Percentiles rank a stretch among this genome's conserved stretches.
phyloP scores from a whole-genome alignment of 768 basidiomycete genomes.

The Boletus tylopilopsis region DNA sequence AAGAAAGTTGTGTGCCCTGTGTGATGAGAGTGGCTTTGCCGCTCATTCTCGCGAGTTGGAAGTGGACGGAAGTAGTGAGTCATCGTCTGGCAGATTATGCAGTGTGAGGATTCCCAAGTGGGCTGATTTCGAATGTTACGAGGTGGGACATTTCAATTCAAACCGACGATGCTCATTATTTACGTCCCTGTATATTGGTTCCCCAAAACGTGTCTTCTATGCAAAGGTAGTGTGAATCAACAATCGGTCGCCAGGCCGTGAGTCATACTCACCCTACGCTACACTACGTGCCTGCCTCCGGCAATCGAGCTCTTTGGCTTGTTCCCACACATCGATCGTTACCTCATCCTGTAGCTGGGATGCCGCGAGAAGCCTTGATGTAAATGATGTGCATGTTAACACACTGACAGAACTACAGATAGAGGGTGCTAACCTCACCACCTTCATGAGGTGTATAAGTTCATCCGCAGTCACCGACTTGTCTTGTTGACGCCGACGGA shows the following conservation, averaged over 20 bases:
- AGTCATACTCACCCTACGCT: conserved; percentile 8
- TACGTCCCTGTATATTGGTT: background rate
- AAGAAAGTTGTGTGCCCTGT: conserved; percentile 20
- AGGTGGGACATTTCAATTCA: conserved; percentile 3
- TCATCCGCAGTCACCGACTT: conserved; percentile 50
- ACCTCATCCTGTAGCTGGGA: conserved; percentile 56
- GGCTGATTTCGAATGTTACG: conserved; percentile 14
- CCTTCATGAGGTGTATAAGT: conserved; percentile 61
- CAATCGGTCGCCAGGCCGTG: background rate
- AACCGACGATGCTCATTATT: conserved; percentile 4
- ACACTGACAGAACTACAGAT: background rate
- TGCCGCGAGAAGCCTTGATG: conserved; percentile 55
- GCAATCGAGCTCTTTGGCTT: conserved; percentile 56
- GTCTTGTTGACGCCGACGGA: conserved; percentile 38
- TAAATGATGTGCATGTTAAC: conserved; percentile 1
- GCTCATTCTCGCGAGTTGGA: conserved; percentile 14
- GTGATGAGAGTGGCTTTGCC: conserved; percentile 12
- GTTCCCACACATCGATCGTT: conserved; percentile 58
- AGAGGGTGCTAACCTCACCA: conserved; percentile 54
- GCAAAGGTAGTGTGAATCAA: background rate
- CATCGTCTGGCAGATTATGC: background rate
- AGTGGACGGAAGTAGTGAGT: background rate
- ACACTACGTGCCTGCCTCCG: conserved; percentile 31
- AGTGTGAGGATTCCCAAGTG: background rate
- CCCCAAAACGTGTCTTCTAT: background rate